A percentile compares a stretch with the other conserved stretches of the same genome.
Evolutionary conservation across 495 filamentous ascomycete genomes (phyloP).

Genomic region (Penicillium samsonianum): DNA sequence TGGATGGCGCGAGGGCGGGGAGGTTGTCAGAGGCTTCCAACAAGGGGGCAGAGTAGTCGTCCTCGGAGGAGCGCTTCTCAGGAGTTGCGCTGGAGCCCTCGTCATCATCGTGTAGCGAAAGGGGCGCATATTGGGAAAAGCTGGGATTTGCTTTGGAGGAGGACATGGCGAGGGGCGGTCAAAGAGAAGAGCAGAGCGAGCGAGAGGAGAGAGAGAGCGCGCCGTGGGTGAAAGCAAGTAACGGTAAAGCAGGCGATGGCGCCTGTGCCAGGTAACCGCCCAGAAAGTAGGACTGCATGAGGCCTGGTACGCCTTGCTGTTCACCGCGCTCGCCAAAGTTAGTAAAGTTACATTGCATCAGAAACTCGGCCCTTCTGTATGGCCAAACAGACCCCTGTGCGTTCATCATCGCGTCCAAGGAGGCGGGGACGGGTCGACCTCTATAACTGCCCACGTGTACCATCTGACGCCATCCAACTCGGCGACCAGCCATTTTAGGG

Average conservation of each 20-base stretch:
- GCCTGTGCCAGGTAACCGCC: not conserved
- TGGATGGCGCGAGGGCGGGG: not conserved
- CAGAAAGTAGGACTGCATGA: not conserved
- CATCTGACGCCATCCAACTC: not conserved
- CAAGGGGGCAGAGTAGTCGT: conserved; percentile 3
- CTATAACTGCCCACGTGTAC: not conserved
- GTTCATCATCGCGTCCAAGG: not conserved
- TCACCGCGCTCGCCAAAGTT: not conserved
- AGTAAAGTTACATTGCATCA: conserved; percentile 1
- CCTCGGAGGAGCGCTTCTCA: conserved; percentile 6
- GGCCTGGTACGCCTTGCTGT: not conserved
- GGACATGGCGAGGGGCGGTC: conserved; percentile 5
- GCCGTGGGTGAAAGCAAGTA: not conserved
- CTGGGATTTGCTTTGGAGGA: conserved; percentile 1
- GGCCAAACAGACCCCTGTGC: not conserved
- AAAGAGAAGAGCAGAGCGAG: conserved; percentile 2
- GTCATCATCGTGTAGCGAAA: not conserved
- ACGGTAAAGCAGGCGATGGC: not conserved
- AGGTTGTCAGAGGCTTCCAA: conserved; percentile 1
- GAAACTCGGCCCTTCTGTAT: not conserved
- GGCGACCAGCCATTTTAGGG: conserved; percentile 1
- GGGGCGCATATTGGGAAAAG: conserved; percentile 2
- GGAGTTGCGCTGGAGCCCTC: conserved; percentile 1
- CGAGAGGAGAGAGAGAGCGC: not conserved
- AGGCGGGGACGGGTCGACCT: not conserved